phyloP scores from a whole-genome alignment of 2,329 filamentous ascomycete species.

The Aspergillus niger region DNA sequence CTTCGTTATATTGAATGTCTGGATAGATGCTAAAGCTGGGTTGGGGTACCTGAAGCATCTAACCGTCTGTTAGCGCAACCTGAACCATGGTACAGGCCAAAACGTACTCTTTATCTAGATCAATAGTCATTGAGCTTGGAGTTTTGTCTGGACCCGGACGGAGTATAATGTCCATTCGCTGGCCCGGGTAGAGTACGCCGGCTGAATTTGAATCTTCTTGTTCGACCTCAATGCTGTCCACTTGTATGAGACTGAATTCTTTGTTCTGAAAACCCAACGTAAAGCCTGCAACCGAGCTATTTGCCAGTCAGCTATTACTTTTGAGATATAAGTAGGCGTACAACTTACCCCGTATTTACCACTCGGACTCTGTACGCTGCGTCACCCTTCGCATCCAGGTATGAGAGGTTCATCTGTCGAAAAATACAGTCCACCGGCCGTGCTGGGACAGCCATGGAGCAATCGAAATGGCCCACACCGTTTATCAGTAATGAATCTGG shows the following conservation, averaged over 20 bases:
- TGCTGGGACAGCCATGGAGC: slow-evolving; percentile 49
- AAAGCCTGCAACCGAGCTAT: slow-evolving; percentile 45
- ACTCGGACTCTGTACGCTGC: slow-evolving; percentile 41
- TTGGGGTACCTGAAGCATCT: slow-evolving; percentile 51
- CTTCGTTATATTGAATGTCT: slow-evolving; percentile 38
- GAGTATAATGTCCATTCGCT: slow-evolving; percentile 48
- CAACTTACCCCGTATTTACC: slow-evolving; percentile 47
- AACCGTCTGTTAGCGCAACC: not conserved
- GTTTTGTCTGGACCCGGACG: slow-evolving; percentile 17
- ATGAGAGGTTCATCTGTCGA: slow-evolving; percentile 25
- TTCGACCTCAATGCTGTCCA: slow-evolving; percentile 44
- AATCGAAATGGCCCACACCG: slow-evolving; percentile 49
- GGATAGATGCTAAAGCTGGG: slow-evolving; percentile 42
- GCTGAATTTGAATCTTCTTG: slow-evolving; percentile 31
- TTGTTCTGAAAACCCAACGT: slow-evolving; percentile 37
- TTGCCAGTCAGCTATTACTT: slow-evolving; percentile 8
- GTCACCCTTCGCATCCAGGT: slow-evolving; percentile 26
- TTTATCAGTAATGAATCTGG: slow-evolving; percentile 54
- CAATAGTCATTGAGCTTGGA: slow-evolving; percentile 31
- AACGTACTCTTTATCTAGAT: slow-evolving; percentile 41
- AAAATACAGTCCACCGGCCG: slow-evolving; percentile 48
- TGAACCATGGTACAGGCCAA: not conserved
- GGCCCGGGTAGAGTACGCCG: slow-evolving; percentile 49
- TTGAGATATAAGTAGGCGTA: not conserved
- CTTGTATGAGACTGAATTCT: slow-evolving; percentile 38